A percentile compares a stretch with the other conserved stretches of the same genome.
These are phyloP conservation scores for Blastocystis sp. DNA, from an alignment of 352 stramenopile genomes.

Conservation along the genomic window DNA sequence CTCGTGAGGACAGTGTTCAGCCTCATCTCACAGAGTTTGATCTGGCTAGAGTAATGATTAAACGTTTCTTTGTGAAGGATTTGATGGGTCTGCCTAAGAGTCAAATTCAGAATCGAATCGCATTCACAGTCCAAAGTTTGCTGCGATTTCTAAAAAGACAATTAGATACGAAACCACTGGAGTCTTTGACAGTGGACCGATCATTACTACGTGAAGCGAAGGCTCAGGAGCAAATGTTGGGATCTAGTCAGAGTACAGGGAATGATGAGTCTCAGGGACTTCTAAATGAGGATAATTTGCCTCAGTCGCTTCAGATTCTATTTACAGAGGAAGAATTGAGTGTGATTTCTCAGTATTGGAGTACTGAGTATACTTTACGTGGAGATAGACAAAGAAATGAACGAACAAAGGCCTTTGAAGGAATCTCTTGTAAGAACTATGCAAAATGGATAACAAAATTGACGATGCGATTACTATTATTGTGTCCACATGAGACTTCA, in stretches of 20 bases:
- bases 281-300: background rate
- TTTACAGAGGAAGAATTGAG: conserved; percentile 16
- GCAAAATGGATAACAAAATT: conserved; percentile 27
- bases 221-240: background rate
- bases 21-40: conserved; percentile 11
- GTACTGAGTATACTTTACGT: conserved; percentile 38
- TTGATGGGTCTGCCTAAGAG: conserved; percentile 21
- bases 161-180: background rate
- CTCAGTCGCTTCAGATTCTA: background rate
- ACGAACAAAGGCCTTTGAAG: background rate
- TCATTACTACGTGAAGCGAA: background rate
- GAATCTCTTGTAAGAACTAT: conserved; percentile 3
- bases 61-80: conserved; percentile 55
- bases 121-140: conserved; percentile 20
- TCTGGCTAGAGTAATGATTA: conserved; percentile 15
- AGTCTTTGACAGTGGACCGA: background rate
- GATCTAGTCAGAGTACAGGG: no score
- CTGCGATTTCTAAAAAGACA: conserved; percentile 8
- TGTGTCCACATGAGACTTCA: background rate
- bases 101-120: conserved; percentile 42
- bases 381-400: background rate
- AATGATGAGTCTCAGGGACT: background rate
- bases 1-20: background rate
- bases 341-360: conserved; percentile 51
- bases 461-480: background rate